Evolutionary conservation across 1,284 basidiomycete species (phyloP).

Genomic region (Butyriboletus pseudospeciosus): DNA sequence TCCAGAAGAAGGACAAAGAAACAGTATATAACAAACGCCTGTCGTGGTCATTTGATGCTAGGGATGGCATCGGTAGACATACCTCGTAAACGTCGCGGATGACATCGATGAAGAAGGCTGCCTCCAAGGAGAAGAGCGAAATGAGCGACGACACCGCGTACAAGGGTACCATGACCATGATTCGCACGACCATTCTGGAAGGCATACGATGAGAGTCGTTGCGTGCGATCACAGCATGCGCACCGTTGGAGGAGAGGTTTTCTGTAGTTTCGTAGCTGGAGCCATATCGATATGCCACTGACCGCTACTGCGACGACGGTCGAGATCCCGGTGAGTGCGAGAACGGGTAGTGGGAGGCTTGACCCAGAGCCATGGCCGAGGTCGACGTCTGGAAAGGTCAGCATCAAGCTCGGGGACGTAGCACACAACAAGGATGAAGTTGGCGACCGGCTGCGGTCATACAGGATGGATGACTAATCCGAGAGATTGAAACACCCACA

Average conservation of each 20-base stretch:
- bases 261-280: constrained; percentile 89
- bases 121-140: constrained; percentile 90
- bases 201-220: background rate
- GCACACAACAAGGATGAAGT: background rate
- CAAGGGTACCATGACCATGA: constrained; percentile 96
- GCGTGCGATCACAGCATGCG: constrained; percentile 15
- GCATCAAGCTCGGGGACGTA: constrained; percentile 13
- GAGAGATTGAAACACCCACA: background rate
- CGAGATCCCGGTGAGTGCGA: constrained; percentile 58
- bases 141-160: constrained; percentile 91
- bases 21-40: constrained; percentile 97
- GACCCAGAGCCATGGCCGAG: constrained; percentile 45
- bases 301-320: constrained; percentile 72
- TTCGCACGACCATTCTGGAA: constrained; percentile 86
- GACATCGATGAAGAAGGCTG: constrained; percentile 94
- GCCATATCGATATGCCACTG: constrained; percentile 77
- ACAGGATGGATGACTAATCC: background rate
- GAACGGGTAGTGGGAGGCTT: constrained; percentile 51
- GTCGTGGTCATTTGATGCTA: background rate
- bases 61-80: constrained; percentile 19
- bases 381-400: constrained; percentile 14
- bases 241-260: constrained; percentile 79
- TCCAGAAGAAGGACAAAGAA: constrained; percentile 80
- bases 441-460: background rate
- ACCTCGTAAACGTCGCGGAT: constrained; percentile 97